Base-by-base conservation (phyloP, 805 yeast species). In the Komagataella ulmi region DNA sequence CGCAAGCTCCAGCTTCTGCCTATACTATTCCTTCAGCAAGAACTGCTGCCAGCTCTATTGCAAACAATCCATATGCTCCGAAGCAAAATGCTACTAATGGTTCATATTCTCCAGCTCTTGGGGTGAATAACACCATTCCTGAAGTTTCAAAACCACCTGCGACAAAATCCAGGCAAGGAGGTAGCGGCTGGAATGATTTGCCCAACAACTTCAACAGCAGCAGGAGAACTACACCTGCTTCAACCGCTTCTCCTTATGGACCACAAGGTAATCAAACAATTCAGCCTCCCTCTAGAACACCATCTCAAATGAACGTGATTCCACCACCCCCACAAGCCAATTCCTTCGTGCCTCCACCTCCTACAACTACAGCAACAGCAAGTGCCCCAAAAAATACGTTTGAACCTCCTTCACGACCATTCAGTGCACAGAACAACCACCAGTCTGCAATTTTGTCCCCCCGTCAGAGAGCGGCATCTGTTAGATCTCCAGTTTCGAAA, bases 331-430 rank as follows among this genome's bases (percentile, higher is more conserved):
- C 56, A 17, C 59, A 61, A 46, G 59, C 60, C 47, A 62, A 61
- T 50, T 67, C 65, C 21, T 63, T 62, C 50, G 66, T 68, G 46
- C 65, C 68, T 47, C 72, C 71, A 17, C 65, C 72, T 49, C 61
- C 70, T 60, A 65, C 18, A 46, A 2, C 57, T 62, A 24, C 55
- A 44, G 57, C 52, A 44, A 54, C 58, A 50, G 14, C 51, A 17
- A 12, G 17, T 17, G 23, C 6, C 17, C n/a, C 46, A 19, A 51
- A 10, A 46, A 19, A 3, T 12, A 30, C 40, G 14, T 30, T 30
- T 30, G 40, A 30, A 4, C 14, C n/a, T 51, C 55, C n/a, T 45
- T 18, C 23, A 45, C 12, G 23, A 18, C 23, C 23, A 6, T 45
- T 45, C 36, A 19, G 47, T 10, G 47, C 23, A 12, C 47, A 18